Percentiles rank a stretch among this genome's conserved stretches.
Conservation (phyloP, 2,329 filamentous ascomycete genomes). For the Teratosphaeria viscida region DNA sequence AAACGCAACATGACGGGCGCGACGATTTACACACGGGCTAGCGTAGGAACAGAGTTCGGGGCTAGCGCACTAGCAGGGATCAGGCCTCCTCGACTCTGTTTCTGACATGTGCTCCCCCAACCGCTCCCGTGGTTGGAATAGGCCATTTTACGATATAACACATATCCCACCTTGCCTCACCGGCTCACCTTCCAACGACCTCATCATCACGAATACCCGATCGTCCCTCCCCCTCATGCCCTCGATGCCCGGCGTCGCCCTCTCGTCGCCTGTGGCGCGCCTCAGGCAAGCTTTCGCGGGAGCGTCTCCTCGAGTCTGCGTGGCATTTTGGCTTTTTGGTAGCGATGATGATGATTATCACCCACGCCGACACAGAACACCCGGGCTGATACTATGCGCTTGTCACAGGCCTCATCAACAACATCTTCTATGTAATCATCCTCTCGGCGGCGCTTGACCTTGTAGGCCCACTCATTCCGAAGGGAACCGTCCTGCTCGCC, state of each 20-base stretch:
- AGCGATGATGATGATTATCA: slow-evolving; percentile 14
- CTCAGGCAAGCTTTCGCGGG: slow-evolving; percentile 54
- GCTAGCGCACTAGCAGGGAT: neutral
- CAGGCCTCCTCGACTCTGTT: neutral
- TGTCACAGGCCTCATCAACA: slow-evolving; percentile 72
- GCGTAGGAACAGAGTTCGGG: too few relatives aligned
- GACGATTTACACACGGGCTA: neutral
- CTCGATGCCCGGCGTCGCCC: slow-evolving; percentile 48
- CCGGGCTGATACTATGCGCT: neutral
- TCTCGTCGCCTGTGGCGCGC: slow-evolving; percentile 36
- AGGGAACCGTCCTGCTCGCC: slow-evolving; percentile 84
- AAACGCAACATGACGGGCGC: neutral
- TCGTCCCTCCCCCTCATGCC: slow-evolving; percentile 21
- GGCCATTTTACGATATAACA: too few relatives aligned
- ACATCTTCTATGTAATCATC: slow-evolving; percentile 95
- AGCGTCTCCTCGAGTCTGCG: slow-evolving; percentile 58
- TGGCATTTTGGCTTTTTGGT: slow-evolving; percentile 95
- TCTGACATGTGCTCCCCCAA: neutral
- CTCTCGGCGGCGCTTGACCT: slow-evolving; percentile 92
- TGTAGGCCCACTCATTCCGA: slow-evolving; percentile 75
- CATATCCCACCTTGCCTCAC: too few relatives aligned
- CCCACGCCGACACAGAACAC: neutral
- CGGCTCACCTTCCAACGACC: too few relatives aligned
- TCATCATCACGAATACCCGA: too few relatives aligned
- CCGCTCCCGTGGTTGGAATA: too few relatives aligned